phyloP scores from a whole-genome alignment of 257 asterid species.

The Forsythia suspensa region DNA sequence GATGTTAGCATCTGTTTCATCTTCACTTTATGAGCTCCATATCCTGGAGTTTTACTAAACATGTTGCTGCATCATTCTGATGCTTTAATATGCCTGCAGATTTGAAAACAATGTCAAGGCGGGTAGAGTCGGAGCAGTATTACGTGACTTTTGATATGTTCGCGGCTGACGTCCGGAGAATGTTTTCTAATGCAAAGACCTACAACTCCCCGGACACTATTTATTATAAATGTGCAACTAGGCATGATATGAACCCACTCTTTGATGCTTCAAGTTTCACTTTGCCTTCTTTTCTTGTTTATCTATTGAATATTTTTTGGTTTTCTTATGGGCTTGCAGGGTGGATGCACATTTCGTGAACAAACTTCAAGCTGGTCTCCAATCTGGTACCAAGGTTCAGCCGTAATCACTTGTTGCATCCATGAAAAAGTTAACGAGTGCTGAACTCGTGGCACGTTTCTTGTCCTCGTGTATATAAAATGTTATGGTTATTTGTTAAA shows the following conservation, averaged over 20 bases:
- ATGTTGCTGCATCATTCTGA: background rate
- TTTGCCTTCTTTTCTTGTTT: slow-evolving; percentile 2
- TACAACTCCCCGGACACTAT: slow-evolving; percentile 94
- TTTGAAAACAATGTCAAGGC: slow-evolving; percentile 82
- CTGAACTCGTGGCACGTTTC: background rate
- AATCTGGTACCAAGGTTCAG: slow-evolving; percentile 64
- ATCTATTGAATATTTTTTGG: background rate
- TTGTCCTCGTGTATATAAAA: background rate
- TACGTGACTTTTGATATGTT: slow-evolving; percentile 94
- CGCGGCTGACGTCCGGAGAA: slow-evolving; percentile 77
- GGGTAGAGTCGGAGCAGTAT: slow-evolving; percentile 90
- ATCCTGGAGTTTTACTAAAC: background rate
- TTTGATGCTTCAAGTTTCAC: background rate
- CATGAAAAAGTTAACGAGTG: background rate
- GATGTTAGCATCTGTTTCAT: background rate
- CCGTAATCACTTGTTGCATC: slow-evolving; percentile 25
- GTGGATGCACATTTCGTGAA: slow-evolving; percentile 71
- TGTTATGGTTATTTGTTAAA: too few species aligned
- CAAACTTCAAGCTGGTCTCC: slow-evolving; percentile 84
- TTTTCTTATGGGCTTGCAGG: slow-evolving; percentile 38
- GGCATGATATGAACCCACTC: slow-evolving; percentile 43
- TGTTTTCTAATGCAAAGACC: slow-evolving; percentile 92
- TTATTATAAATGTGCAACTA: slow-evolving; percentile 84
- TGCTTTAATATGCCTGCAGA: slow-evolving; percentile 40
- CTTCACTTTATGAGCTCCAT: background rate